Base-by-base conservation (phyloP, 129 eudicot genomes). In the Glebionis coronaria region DNA sequence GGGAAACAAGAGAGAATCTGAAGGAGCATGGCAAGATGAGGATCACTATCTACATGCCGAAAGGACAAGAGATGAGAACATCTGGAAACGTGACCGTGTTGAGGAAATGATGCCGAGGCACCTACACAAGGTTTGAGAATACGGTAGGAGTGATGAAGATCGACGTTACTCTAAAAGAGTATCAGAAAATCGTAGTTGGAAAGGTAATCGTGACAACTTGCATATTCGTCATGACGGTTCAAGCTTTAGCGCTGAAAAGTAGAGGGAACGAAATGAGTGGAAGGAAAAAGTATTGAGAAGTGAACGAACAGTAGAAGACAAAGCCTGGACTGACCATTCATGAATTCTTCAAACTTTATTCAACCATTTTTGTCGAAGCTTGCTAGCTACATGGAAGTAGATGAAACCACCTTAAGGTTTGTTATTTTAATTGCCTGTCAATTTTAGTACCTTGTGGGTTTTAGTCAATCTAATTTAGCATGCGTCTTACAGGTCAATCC, bases 191-290 rank as follows among this genome's bases (percentile, higher is more conserved):
- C 87, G 83, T 16, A 79, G 77, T 71, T 84, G 85, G 83, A 82
- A 87, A 75, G 88, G 80, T 59, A 55, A 77, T 73, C 79, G 75
- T 63, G 94, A 83, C 12, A 84, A 71, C 28, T 44, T 75, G 14
- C 87, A 81, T 73, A 73, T 58, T 58, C 85, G 83, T 4, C 75
- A 68, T 29, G 87, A 80, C 29, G 11, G n/a, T n/a, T n/a, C n/a
- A n/a, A n/a, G n/a, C n/a, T n/a, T n/a, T n/a, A n/a, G n/a, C 15
- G 52, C 12, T 46, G 52, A 46, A 46, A 46, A 72, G 73, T 46
- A 72, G 21, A 14, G 3, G 84, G 84, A 75, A 76, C 90, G 79
- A 96, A 83, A 49, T 83, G 95, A 72, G 97, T 85, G 60, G 97
- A 84, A 80, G 91, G 76, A 76, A 77, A 90, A 80, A 80, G 25